Percentiles rank a stretch among this genome's conserved stretches.
Conservation (phyloP, 2,329 filamentous ascomycete species). For the Hymenotorrendiella dingleyae region DNA sequence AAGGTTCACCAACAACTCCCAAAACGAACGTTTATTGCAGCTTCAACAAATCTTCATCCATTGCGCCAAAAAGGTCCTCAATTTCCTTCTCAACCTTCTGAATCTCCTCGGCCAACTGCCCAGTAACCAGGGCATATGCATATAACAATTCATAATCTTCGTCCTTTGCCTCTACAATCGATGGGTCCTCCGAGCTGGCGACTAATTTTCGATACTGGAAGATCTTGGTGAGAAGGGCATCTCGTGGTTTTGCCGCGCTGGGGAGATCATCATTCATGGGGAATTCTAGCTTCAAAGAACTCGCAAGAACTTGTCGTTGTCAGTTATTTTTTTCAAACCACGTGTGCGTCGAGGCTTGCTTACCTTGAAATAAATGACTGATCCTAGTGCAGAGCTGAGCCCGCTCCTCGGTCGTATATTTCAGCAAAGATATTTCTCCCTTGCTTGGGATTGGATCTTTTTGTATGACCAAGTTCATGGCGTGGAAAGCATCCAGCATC, state of each 20-base stretch:
- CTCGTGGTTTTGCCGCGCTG: conserved; percentile 71
- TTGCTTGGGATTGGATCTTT: conserved; percentile 70
- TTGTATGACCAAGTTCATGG: conserved; percentile 87
- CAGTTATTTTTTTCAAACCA: neutral
- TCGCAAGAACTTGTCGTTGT: conserved; percentile 79
- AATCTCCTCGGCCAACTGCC: conserved; percentile 60
- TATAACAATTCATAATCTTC: conserved; percentile 88
- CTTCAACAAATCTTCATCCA: conserved; percentile 54
- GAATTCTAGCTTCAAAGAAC: conserved; percentile 90
- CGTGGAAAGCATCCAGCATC: conserved; percentile 89
- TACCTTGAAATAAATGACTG: conserved; percentile 68
- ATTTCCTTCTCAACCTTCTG: conserved; percentile 55
- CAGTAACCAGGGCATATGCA: conserved; percentile 72
- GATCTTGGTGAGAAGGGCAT: conserved; percentile 78
- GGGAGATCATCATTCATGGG: conserved; percentile 86
- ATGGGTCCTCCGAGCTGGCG: conserved; percentile 9
- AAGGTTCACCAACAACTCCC: too few species aligned
- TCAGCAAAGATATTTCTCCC: conserved; percentile 75
- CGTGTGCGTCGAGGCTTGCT: neutral
- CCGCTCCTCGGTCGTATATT: conserved; percentile 74
- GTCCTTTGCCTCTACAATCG: conserved; percentile 47
- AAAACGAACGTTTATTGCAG: too few species aligned
- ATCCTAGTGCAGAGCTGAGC: conserved; percentile 79
- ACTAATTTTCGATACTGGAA: conserved; percentile 73
- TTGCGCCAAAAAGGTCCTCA: conserved; percentile 56